A percentile compares a stretch with the other conserved stretches of the same genome.
These are phyloP conservation scores for Dipodascus geniculatus DNA, from an alignment of 805 yeast genomes.

Conservation along the genomic window DNA sequence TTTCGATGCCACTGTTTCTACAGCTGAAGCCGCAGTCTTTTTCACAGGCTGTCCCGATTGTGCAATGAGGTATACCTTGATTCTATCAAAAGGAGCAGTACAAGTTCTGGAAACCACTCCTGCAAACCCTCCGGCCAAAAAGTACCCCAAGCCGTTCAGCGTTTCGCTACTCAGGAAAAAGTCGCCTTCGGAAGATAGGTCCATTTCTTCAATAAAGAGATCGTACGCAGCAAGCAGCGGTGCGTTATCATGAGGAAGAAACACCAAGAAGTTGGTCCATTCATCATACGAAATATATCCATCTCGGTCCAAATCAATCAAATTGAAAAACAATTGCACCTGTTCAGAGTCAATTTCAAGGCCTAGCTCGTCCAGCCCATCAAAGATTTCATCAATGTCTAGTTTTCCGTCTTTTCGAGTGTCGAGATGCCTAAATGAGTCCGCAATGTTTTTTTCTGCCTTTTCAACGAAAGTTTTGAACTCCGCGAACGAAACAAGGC, in stretches of 20 bases:
- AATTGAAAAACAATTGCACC: slow-evolving; percentile 43
- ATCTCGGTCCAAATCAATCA: slow-evolving; percentile 41
- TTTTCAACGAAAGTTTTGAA: slow-evolving; percentile 50
- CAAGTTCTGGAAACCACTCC: slow-evolving; percentile 94
- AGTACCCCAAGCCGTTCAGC: slow-evolving; percentile 77
- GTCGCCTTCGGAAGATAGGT: slow-evolving; percentile 84
- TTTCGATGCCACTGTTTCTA: slow-evolving; percentile 4
- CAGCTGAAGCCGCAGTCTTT: slow-evolving; percentile 4
- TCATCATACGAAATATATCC: slow-evolving; percentile 75
- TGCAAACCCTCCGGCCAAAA: slow-evolving; percentile 87
- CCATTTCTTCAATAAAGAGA: slow-evolving; percentile 70
- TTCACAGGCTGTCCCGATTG: slow-evolving; percentile 36
- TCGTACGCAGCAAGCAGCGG: slow-evolving; percentile 62
- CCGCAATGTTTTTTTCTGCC: slow-evolving; percentile 61
- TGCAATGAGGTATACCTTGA: slow-evolving; percentile 88
- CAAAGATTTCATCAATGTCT: slow-evolving; percentile 50
- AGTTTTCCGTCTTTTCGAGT: slow-evolving; percentile 62
- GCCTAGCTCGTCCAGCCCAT: slow-evolving; percentile 35
- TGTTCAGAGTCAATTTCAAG: slow-evolving; percentile 37
- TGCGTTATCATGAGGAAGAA: slow-evolving; percentile 56
- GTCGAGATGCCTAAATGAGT: slow-evolving; percentile 60
- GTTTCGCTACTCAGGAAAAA: slow-evolving; percentile 72
- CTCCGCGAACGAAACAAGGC: slow-evolving; percentile 33
- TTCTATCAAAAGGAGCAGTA: slow-evolving; percentile 94
- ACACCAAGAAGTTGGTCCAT: slow-evolving; percentile 69